Conservation (phyloP, 2,329 filamentous ascomycete species). For the Fusarium sp. region DNA sequence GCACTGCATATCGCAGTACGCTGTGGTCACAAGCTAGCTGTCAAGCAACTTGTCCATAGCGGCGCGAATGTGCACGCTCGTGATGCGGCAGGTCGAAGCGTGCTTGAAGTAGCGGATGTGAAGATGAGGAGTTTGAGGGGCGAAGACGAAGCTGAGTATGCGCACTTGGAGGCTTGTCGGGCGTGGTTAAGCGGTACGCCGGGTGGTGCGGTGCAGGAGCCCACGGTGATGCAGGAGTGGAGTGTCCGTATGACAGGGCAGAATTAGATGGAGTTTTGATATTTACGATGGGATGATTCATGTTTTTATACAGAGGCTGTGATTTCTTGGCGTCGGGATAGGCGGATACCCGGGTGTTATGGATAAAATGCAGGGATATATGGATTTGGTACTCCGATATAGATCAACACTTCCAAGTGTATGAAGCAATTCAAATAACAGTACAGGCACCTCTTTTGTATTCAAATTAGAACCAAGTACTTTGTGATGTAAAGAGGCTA, state of each 20-base stretch:
- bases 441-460: background rate
- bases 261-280: background rate
- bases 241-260: background rate
- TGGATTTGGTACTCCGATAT: background rate
- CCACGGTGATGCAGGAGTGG: conserved; percentile 57
- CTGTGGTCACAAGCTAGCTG: conserved; percentile 63
- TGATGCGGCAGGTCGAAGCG: conserved; percentile 57
- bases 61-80: conserved; percentile 61
- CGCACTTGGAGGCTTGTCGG: conserved; percentile 59
- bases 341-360: conserved; percentile 12
- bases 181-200: conserved; percentile 56
- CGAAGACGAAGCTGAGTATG: conserved; percentile 51
- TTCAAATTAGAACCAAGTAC: background rate
- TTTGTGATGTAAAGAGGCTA: background rate
- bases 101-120: conserved; percentile 59
- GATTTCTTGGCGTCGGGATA: conserved; percentile 23
- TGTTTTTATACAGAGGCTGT: background rate
- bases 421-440: background rate
- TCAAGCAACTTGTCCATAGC: conserved; percentile 58
- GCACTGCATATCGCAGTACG: conserved; percentile 65
- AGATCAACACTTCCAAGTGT: background rate
- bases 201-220: conserved; percentile 52
- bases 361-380: conserved; percentile 11
- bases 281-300: background rate
- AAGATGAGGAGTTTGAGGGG: conserved; percentile 50